Conservation (phyloP, 208 protist genomes). For the Leishmania tarentolae region DNA sequence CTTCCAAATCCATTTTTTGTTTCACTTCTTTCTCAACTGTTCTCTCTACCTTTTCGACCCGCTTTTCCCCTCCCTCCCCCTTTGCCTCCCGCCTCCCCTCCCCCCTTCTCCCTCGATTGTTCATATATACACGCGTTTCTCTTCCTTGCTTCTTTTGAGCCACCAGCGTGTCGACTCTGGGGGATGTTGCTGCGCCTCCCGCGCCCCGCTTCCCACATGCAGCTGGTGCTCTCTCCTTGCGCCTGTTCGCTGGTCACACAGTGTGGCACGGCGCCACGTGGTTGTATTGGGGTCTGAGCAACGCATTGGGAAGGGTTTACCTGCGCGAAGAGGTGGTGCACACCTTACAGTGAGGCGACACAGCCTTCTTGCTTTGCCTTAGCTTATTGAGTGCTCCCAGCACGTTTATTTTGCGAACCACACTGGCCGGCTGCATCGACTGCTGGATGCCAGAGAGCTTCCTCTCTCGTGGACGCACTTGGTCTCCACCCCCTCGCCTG, state of each 20-base stretch:
- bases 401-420: background rate
- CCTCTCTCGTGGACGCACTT: background rate
- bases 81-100: background rate
- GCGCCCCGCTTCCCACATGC: background rate
- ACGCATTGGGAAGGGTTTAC: background rate
- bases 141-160: background rate
- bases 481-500: background rate
- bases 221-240: background rate
- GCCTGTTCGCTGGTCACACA: background rate
- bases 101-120: background rate
- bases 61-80: background rate
- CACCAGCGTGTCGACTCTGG: background rate
- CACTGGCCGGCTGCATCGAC: background rate
- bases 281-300: background rate
- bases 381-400: background rate
- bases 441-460: background rate
- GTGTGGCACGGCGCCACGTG: background rate
- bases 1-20: background rate
- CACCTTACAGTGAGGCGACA: background rate
- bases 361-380: background rate
- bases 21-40: background rate
- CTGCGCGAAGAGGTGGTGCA: background rate
- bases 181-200: background rate
- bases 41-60: background rate
- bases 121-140: background rate